Evolutionary conservation across 345 rosid genomes (phyloP).

Genomic region (Cardamine resedifolia): DNA sequence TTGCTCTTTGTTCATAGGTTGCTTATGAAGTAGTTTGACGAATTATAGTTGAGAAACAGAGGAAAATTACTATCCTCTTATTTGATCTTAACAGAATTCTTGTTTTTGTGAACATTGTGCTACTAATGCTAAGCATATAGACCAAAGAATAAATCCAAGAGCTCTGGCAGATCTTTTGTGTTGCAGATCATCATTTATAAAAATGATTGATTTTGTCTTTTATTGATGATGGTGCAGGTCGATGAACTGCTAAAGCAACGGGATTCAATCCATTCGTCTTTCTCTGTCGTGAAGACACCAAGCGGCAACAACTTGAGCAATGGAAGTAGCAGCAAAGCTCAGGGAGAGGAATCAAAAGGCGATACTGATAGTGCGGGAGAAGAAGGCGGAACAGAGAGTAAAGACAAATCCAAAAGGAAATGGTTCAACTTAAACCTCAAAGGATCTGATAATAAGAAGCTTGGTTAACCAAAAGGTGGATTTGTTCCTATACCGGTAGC

Average conservation of each 20-base stretch:
- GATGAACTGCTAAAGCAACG: conserved; percentile 89
- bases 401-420: conserved; percentile 85
- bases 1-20: conserved; percentile 2
- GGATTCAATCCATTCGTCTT: conserved; percentile 67
- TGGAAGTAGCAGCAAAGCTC: conserved; percentile 67
- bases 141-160: neutral
- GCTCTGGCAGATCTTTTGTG: neutral
- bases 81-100: no score
- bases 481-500: neutral
- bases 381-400: conserved; percentile 69
- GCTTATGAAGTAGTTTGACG: neutral
- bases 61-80: neutral
- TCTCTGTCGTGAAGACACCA: conserved; percentile 53
- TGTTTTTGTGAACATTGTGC: neutral
- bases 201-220: neutral
- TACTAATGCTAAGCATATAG: neutral
- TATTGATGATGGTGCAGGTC: conserved; percentile 51
- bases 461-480: conserved; percentile 33
- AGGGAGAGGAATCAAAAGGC: conserved; percentile 56
- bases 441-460: conserved; percentile 72
- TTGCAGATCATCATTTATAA: no score
- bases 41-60: neutral
- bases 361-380: conserved; percentile 60
- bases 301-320: conserved; percentile 44
- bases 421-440: conserved; percentile 92